These are phyloP conservation scores for Kwoniella dendrophila DNA, from an alignment of 768 basidiomycete species.

Conservation along the genomic window DNA sequence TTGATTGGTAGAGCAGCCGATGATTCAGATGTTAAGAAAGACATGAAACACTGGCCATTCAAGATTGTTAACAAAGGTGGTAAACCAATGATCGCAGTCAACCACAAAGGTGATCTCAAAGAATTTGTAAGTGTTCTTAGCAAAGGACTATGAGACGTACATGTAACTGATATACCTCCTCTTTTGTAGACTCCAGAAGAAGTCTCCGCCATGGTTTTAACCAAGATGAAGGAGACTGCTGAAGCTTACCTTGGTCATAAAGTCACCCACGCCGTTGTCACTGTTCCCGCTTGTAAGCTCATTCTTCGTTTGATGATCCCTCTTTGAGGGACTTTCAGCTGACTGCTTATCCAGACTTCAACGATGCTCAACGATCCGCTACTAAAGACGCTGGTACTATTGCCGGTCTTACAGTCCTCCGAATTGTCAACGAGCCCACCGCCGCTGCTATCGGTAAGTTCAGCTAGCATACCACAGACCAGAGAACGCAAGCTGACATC, in stretches of 20 bases:
- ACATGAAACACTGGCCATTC: slow-evolving; percentile 61
- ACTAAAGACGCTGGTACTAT: slow-evolving; percentile 98
- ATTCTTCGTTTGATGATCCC: not conserved
- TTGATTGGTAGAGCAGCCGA: slow-evolving; percentile 89
- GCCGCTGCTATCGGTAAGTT: slow-evolving; percentile 81
- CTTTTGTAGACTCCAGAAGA: slow-evolving; percentile 63
- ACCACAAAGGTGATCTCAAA: slow-evolving; percentile 66
- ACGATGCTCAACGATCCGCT: slow-evolving; percentile 97
- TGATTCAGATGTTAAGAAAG: slow-evolving; percentile 60
- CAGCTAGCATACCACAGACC: not conserved
- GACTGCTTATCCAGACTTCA: slow-evolving; percentile 66
- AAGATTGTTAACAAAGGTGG: slow-evolving; percentile 57
- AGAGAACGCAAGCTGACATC: slow-evolving; percentile 9
- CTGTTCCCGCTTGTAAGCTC: slow-evolving; percentile 74
- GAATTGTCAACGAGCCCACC: slow-evolving; percentile 99
- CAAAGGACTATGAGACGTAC: not conserved
- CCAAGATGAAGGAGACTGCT: slow-evolving; percentile 72
- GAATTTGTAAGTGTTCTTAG: slow-evolving; percentile 45
- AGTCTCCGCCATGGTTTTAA: slow-evolving; percentile 68
- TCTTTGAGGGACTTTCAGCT: not conserved
- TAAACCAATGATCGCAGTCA: slow-evolving; percentile 59
- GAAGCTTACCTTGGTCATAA: slow-evolving; percentile 68
- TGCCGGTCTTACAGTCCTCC: slow-evolving; percentile 89
- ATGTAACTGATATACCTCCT: slow-evolving; percentile 7
- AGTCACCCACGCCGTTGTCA: slow-evolving; percentile 67